Conservation (phyloP, 2,329 filamentous ascomycete species). For the Aspergillus sclerotialis region DNA sequence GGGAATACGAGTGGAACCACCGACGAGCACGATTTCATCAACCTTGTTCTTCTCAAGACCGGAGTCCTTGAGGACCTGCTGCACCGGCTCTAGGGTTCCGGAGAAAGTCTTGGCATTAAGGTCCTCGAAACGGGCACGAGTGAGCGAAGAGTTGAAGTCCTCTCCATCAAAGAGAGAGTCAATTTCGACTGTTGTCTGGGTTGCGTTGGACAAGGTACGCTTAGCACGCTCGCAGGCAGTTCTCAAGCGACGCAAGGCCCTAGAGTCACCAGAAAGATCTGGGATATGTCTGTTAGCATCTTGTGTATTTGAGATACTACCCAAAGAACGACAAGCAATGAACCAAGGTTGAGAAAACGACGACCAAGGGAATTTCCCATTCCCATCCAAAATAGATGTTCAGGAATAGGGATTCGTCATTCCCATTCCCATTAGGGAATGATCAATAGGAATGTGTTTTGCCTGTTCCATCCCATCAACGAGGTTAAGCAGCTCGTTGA, state of each 20-base stretch:
- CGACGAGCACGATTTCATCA: slow-evolving; percentile 97
- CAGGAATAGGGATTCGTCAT: no score
- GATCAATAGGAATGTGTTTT: no score
- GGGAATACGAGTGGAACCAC: slow-evolving; percentile 98
- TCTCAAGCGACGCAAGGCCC: slow-evolving; percentile 89
- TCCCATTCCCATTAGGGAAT: no score
- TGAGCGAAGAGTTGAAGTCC: slow-evolving; percentile 95
- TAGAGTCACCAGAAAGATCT: slow-evolving; percentile 74
- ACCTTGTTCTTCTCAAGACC: slow-evolving; percentile 80
- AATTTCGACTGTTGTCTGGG: slow-evolving; percentile 96
- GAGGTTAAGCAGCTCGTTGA: no score
- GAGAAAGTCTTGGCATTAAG: slow-evolving; percentile 93
- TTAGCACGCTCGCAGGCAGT: slow-evolving; percentile 99
- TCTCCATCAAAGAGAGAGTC: slow-evolving; percentile 97
- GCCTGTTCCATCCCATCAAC: no score
- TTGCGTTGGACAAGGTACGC: slow-evolving; percentile 95
- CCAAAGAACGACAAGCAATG: no score
- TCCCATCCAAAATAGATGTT: no score
- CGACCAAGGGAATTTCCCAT: no score
- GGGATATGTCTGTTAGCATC: no score
- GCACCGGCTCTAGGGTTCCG: slow-evolving; percentile 89
- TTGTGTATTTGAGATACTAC: no score
- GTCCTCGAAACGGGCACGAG: slow-evolving; percentile 98
- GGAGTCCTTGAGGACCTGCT: slow-evolving; percentile 94
- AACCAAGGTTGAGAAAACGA: no score